Conservation (phyloP, 352 stramenopile species). For the Phytophthora sp. region DNA sequence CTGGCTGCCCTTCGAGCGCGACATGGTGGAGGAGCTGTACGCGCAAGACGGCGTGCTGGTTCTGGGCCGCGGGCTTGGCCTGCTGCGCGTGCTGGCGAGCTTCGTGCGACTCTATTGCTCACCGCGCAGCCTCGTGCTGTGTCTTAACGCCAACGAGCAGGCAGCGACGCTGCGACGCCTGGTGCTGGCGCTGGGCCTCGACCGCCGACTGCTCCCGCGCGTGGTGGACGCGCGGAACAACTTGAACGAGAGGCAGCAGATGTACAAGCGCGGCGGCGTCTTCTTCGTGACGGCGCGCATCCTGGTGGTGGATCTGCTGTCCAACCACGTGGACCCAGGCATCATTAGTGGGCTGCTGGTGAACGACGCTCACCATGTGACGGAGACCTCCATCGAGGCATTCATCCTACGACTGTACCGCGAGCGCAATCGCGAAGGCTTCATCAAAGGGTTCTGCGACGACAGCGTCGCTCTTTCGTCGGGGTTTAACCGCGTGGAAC, state of each 20-base stretch:
- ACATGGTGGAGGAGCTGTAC: slow-evolving; percentile 74
- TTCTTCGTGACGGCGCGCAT: slow-evolving; percentile 97
- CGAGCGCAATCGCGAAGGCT: slow-evolving; percentile 88
- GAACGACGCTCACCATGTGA: slow-evolving; percentile 93
- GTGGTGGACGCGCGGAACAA: slow-evolving; percentile 84
- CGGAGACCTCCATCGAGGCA: slow-evolving; percentile 95
- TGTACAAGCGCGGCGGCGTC: slow-evolving; percentile 94
- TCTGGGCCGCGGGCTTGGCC: slow-evolving; percentile 91
- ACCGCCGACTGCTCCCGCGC: slow-evolving; percentile 85
- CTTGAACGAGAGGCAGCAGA: slow-evolving; percentile 67
- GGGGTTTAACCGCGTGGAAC: slow-evolving; percentile 96
- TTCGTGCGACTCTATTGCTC: slow-evolving; percentile 93
- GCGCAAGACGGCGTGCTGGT: slow-evolving; percentile 93
- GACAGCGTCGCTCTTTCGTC: slow-evolving; percentile 88
- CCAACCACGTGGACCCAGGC: slow-evolving; percentile 73
- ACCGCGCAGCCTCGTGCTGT: slow-evolving; percentile 86
- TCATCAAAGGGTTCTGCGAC: slow-evolving; percentile 98
- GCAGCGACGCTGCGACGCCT: slow-evolving; percentile 76
- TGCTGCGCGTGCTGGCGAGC: slow-evolving; percentile 84
- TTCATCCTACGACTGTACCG: slow-evolving; percentile 97
- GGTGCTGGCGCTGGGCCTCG: slow-evolving; percentile 90
- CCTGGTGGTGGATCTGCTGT: slow-evolving; percentile 97
- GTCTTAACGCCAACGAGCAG: slow-evolving; percentile 92
- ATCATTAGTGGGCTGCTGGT: slow-evolving; percentile 94
- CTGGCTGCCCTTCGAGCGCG: slow-evolving; percentile 82